Evolutionary conservation across 768 basidiomycete species (phyloP).

Genomic region (Gymnopilus dilepis): DNA sequence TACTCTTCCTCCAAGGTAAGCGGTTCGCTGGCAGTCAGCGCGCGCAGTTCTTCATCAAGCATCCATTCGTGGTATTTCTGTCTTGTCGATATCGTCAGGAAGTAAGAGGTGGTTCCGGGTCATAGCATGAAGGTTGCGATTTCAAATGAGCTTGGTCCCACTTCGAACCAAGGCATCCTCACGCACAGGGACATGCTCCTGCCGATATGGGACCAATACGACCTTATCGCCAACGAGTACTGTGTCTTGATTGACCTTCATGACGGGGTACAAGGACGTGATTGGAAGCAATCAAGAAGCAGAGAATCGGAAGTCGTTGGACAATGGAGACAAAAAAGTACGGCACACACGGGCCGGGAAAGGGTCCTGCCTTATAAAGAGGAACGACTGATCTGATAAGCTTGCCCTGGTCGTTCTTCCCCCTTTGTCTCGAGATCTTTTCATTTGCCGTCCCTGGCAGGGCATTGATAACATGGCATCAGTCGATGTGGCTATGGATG

Average conservation of each 20-base stretch:
- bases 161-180: not conserved
- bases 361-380: not conserved
- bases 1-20: conserved; percentile 82
- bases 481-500: conserved; percentile 19
- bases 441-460: not conserved
- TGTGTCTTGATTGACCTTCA: conserved; percentile 71
- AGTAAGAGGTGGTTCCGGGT: not conserved
- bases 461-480: conserved; percentile 13
- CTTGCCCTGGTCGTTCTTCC: not conserved
- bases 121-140: not conserved
- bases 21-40: conserved; percentile 85
- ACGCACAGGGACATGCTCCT: conserved; percentile 54
- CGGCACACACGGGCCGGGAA: not conserved
- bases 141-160: not conserved
- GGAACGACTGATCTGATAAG: conserved; percentile 1
- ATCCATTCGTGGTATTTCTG: conserved; percentile 93
- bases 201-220: conserved; percentile 83
- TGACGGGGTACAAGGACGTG: conserved; percentile 28
- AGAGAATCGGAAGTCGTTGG: too few species aligned
- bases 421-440: not conserved
- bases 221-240: conserved; percentile 70
- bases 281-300: not conserved
- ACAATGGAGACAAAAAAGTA: not conserved
- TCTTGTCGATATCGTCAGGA: not conserved
- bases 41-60: conserved; percentile 71